Percentiles rank a stretch among this genome's conserved stretches.
phyloP scores from a whole-genome alignment of 208 protist genomes.

The Acanthamoeba royreba region DNA sequence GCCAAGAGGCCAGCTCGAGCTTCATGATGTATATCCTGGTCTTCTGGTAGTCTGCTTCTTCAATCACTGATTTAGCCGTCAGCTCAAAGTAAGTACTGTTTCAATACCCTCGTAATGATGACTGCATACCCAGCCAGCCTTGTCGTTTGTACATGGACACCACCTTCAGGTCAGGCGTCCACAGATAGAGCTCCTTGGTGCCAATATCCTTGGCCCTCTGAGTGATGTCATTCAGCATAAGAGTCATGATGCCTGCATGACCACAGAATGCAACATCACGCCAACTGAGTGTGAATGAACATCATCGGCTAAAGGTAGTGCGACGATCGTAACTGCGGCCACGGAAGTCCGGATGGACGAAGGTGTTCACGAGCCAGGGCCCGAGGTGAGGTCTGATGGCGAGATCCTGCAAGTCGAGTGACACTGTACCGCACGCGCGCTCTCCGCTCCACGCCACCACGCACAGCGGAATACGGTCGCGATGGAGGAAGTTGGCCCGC shows the following conservation, averaged over 20 bases:
- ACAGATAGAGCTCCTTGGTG: background rate
- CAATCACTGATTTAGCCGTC: background rate
- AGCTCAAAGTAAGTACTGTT: background rate
- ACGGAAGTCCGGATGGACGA: background rate
- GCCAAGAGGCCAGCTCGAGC: background rate
- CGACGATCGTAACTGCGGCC: background rate
- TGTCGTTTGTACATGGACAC: background rate
- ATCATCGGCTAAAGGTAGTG: background rate
- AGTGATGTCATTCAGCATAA: background rate
- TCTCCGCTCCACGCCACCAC: background rate
- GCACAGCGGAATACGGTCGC: background rate
- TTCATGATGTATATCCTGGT: background rate
- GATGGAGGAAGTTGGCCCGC: background rate
- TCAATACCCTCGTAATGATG: no score
- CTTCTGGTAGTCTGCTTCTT: background rate
- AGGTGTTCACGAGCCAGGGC: background rate
- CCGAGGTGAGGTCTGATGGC: background rate
- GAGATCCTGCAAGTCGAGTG: background rate
- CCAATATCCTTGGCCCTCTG: background rate
- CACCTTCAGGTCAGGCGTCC: background rate
- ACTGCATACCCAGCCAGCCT: background rate
- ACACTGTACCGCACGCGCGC: background rate
- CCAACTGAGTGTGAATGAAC: background rate
- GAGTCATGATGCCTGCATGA: background rate
- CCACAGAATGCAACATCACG: background rate